phyloP scores from a whole-genome alignment of 768 basidiomycete species.

The Leccinum barrowsii region DNA sequence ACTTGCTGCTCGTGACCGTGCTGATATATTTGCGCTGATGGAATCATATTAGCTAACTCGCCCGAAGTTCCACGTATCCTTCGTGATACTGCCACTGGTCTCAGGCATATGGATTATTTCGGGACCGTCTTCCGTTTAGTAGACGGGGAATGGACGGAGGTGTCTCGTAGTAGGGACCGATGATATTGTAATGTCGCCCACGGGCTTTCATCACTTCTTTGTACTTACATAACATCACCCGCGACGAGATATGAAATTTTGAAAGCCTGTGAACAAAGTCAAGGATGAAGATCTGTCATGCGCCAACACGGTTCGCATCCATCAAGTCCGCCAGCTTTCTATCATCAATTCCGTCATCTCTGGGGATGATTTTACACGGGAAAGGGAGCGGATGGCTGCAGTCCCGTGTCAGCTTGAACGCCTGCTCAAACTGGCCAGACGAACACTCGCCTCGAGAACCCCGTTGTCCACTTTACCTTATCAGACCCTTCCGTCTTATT shows the following conservation, averaged over 20 bases:
- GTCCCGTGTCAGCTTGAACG: neutral
- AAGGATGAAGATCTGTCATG: neutral
- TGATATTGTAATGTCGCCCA: neutral
- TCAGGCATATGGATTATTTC: neutral
- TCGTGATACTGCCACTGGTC: neutral
- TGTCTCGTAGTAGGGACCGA: neutral
- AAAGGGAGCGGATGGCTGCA: constrained; percentile 13
- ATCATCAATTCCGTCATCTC: neutral
- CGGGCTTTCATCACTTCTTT: neutral
- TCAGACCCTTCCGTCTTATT: constrained; percentile 14
- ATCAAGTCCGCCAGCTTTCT: neutral
- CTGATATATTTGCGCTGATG: neutral
- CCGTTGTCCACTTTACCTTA: constrained; percentile 18
- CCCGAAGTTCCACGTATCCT: neutral
- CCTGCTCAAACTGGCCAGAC: neutral
- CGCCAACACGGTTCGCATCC: neutral
- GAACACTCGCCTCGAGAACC: constrained; percentile 9
- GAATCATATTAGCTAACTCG: neutral
- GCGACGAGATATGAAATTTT: too few species aligned
- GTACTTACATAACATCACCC: neutral
- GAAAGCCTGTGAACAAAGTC: too few species aligned
- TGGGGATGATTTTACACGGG: neutral
- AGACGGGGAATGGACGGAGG: neutral
- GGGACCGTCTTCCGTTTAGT: neutral
- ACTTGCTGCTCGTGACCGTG: neutral